Evolutionary conservation across 164 flowering plant species (phyloP), one percentile per base, ranked within the genome.

Genomic region (Berberis thunbergii): DNA sequence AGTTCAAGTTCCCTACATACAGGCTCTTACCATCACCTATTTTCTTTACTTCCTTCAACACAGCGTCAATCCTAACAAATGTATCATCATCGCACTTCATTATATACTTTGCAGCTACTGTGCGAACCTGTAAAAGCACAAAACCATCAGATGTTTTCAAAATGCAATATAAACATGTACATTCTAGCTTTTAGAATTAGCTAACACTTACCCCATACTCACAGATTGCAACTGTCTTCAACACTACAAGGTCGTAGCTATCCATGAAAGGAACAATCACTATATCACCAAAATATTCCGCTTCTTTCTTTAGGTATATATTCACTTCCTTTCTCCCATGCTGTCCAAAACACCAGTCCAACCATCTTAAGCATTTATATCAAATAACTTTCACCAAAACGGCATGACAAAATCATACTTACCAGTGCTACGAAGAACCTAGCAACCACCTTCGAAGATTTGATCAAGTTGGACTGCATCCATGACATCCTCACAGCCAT

Each of bases 401-500:
- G 8, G 2, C n/a, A 39, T 56, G 40, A 54, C n/a, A 11, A 5
- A 11, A 41, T 60, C 7, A 48, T 42, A 38, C 84, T 72, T 75
- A 91, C 97, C 88, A 94, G 62, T 70, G 98, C 98, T 11, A 94
- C 97, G 78, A 94, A 94, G 71, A 91, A 94, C 4, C 98, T 90
- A 72, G 84, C 86, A 4, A 94, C 91, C 38, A 82, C 89, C 62
- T 78, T 77, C 41, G 93, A 85, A 45, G 89, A 83, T 60, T 72
- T 80, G 61, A 94, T 76, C 41, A 79, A 70, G 13, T 64, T 61
- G 60, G 83, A 81, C 74, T 84, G 96, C 95, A 93, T 80, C 98
- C 98, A 93, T 6, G 98, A 81, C 77, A 86, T 91, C 79, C 98
- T 80, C 57, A 87, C 87, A 43, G 98, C 98, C 98, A 94, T 94